Evolutionary conservation across 768 basidiomycete species (phyloP).

Genomic region (Leucosporidium yakuticum): DNA sequence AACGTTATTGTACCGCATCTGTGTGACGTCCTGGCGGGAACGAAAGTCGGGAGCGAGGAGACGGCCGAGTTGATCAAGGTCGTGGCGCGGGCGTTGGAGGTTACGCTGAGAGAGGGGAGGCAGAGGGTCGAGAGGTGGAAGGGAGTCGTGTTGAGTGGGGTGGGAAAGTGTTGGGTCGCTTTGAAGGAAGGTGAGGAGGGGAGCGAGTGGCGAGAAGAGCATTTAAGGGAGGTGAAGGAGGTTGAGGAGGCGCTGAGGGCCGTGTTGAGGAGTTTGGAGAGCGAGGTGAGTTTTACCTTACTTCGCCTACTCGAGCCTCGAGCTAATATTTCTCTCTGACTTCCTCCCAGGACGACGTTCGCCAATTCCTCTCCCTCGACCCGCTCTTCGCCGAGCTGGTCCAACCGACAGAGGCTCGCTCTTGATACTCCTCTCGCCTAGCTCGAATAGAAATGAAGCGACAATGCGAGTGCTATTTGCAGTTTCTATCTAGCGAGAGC

Average conservation of each 20-base stretch:
- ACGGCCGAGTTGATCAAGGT: constrained; percentile 1
- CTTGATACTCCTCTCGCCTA: too few relatives aligned
- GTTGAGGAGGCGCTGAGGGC: constrained; percentile 3
- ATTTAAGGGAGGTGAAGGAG: neutral
- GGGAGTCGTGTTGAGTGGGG: neutral
- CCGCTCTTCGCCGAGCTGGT: too few relatives aligned
- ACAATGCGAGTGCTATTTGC: too few relatives aligned
- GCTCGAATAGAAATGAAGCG: too few relatives aligned
- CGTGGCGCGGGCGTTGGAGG: constrained; percentile 1
- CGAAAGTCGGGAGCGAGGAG: constrained; percentile 1
- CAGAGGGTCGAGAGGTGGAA: constrained; percentile 12
- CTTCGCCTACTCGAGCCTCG: too few relatives aligned
- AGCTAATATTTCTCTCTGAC: too few relatives aligned
- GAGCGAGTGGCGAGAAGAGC: neutral
- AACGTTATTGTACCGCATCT: constrained; percentile 22
- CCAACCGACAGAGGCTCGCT: too few relatives aligned
- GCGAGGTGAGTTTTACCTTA: neutral
- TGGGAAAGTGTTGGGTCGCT: constrained; percentile 14
- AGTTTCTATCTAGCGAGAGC: too few relatives aligned
- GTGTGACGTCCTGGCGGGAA: neutral
- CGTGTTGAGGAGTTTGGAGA: neutral
- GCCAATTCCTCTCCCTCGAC: too few relatives aligned
- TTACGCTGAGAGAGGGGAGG: neutral
- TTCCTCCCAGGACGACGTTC: too few relatives aligned
- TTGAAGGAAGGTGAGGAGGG: neutral